Conservation (phyloP, 805 yeast genomes). For the Yamadazyma kitorensis region DNA sequence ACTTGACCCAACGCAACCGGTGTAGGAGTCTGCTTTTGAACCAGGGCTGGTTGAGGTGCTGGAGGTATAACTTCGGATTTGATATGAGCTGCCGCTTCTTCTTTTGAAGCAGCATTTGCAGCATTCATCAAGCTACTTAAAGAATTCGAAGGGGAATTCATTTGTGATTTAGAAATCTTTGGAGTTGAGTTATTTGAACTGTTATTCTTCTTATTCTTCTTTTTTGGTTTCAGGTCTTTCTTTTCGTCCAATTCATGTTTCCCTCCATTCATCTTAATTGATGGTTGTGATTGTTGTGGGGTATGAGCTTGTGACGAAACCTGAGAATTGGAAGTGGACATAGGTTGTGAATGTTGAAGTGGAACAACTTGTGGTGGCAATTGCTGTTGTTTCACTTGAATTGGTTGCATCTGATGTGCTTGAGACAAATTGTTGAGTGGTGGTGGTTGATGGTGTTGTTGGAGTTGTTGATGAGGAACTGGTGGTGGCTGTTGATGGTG, state of each 20-base stretch:
- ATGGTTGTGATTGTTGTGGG: constrained; percentile 12
- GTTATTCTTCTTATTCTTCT: constrained; percentile 13
- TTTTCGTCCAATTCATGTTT: constrained; percentile 42
- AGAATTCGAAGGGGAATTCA: constrained; percentile 12
- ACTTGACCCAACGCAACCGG: background rate
- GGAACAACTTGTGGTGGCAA: too few species aligned
- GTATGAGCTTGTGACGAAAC: constrained; percentile 13
- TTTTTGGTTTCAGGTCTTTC: constrained; percentile 21
- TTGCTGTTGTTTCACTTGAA: constrained; percentile 8
- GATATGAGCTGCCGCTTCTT: constrained; percentile 9
- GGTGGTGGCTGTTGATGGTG: constrained; percentile 6
- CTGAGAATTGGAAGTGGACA: constrained; percentile 16
- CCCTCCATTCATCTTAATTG: constrained; percentile 11
- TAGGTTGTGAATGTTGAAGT: constrained; percentile 7
- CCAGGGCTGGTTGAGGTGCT: background rate
- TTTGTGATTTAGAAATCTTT: constrained; percentile 10
- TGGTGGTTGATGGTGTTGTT: constrained; percentile 4
- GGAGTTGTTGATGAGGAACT: constrained; percentile 7
- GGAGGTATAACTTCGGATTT: too few species aligned
- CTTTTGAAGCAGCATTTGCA: constrained; percentile 18
- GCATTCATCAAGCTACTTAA: constrained; percentile 30
- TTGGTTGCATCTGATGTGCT: constrained; percentile 15
- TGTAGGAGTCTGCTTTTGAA: background rate
- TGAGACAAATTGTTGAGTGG: constrained; percentile 6
- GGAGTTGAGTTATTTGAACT: constrained; percentile 23